Evolutionary conservation across 140 eudicot genomes (phyloP), one percentile per base, ranked within the genome.

Genomic region (Cichorium intybus): DNA sequence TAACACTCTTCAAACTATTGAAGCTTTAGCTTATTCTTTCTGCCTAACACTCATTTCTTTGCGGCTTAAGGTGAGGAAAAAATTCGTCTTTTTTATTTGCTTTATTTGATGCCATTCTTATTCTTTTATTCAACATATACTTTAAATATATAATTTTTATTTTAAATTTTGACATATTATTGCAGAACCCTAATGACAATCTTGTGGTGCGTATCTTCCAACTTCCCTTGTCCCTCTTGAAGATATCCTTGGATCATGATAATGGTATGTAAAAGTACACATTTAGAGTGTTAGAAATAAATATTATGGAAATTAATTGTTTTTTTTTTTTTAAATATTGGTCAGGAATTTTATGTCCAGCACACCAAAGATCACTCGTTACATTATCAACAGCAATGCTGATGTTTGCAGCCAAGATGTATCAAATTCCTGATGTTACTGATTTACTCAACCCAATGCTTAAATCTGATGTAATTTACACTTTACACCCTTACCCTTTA

Each of bases 1-100:
- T 78, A 93, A 93, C 64, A 34, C 64, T 55, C 97, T 95, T 70
- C 79, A 79, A 64, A 84, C 84, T 79, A 68, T 88, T 21, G 99
- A 93, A 84, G 95, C 99, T 53, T 63, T 93, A 22, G 95, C 95
- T 43, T 95, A 88, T 70, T 88, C 99, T 5, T 93, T 85, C 82
- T 84, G 94, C 72, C 62, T 88, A 60, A 79, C 84, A 4, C 88
- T 93, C 39, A 63, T 86, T 71, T 88, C 95, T 26, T 71, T 80
- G 47, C 83, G 77, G 29, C 80, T 80, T 47, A 84, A 63, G 80
- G 99, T 85, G 74, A 62, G 75, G 18, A 60, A 10, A 3, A 34
- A 66, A n/a, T n/a, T n/a, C 7, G 17, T 33, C 10, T 59, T 7
- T 41, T 65, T 37, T 41, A 18, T 54, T 29, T 64, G 33, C 65